phyloP scores from a whole-genome alignment of 441 rosid genomes.

The Erodium chrysanthum region DNA sequence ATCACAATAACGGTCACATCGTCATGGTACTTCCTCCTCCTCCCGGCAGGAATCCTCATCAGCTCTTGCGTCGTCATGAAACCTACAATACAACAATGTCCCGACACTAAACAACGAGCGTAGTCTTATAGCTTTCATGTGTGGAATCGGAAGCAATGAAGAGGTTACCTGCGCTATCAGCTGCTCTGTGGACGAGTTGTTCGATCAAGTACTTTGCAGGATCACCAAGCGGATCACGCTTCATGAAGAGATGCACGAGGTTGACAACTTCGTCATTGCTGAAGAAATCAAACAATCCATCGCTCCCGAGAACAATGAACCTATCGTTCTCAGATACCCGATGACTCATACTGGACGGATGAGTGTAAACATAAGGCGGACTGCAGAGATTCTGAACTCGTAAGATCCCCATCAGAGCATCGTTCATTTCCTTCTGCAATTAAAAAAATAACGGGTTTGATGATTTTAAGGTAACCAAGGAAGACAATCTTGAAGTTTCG shows the following conservation, averaged over 20 bases:
- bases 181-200: constrained; percentile 70
- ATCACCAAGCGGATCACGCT: constrained; percentile 57
- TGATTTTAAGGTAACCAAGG: background rate
- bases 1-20: constrained; percentile 85
- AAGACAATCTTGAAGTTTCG: background rate
- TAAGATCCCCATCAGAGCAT: constrained; percentile 88
- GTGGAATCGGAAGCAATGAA: background rate
- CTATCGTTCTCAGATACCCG: constrained; percentile 56
- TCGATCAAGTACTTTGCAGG: constrained; percentile 80
- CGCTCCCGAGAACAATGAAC: constrained; percentile 79
- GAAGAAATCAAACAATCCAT: constrained; percentile 85
- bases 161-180: constrained; percentile 66
- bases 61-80: constrained; percentile 62
- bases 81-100: constrained; percentile 29
- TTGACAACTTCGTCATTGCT: constrained; percentile 66
- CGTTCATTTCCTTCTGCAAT: constrained; percentile 61
- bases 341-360: constrained; percentile 64
- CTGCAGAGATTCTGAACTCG: constrained; percentile 69
- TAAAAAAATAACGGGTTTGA: background rate
- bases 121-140: background rate
- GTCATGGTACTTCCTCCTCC: constrained; percentile 90
- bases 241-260: constrained; percentile 47
- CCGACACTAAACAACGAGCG: background rate
- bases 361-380: constrained; percentile 73
- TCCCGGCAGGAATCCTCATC: constrained; percentile 78